Percentiles rank a stretch among this genome's conserved stretches.
Evolutionary conservation across 1,139 yeast species (phyloP).

Genomic region (Fermentozyma sake): DNA sequence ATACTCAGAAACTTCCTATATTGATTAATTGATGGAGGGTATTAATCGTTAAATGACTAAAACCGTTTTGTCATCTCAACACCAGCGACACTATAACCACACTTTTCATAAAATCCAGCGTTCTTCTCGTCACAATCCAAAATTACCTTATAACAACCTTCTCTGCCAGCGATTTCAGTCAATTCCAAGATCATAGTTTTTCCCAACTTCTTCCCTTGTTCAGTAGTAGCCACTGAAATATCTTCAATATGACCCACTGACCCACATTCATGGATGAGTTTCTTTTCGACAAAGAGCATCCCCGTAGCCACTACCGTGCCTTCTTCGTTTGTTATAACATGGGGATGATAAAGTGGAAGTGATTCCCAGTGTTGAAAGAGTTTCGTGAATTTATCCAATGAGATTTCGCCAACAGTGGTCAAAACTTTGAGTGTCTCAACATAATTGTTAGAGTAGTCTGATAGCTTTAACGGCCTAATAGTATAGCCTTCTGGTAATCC

Average conservation of each 20-base stretch:
- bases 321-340: slow-evolving; percentile 51
- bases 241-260: slow-evolving; percentile 93
- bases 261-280: slow-evolving; percentile 74
- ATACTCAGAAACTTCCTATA: no score
- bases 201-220: slow-evolving; percentile 86
- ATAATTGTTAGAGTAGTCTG: slow-evolving; percentile 48
- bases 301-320: slow-evolving; percentile 48
- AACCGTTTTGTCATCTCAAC: slow-evolving; percentile 58
- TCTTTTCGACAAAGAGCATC: slow-evolving; percentile 51
- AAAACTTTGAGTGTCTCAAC: slow-evolving; percentile 48
- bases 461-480: slow-evolving; percentile 41
- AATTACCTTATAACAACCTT: slow-evolving; percentile 83
- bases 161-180: slow-evolving; percentile 51
- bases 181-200: slow-evolving; percentile 58
- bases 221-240: slow-evolving; percentile 69
- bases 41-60: no score
- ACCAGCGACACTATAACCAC: slow-evolving; percentile 66
- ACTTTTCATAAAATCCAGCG: slow-evolving; percentile 83
- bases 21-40: no score
- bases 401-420: slow-evolving; percentile 62
- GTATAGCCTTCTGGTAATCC: slow-evolving; percentile 49
- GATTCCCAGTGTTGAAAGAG: slow-evolving; percentile 48
- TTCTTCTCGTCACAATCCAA: slow-evolving; percentile 84
- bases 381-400: slow-evolving; percentile 35
- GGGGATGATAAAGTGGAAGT: slow-evolving; percentile 48